Evolutionary conservation across 2,329 filamentous ascomycete genomes (phyloP).

Genomic region (Ophiostoma angusticollis): DNA sequence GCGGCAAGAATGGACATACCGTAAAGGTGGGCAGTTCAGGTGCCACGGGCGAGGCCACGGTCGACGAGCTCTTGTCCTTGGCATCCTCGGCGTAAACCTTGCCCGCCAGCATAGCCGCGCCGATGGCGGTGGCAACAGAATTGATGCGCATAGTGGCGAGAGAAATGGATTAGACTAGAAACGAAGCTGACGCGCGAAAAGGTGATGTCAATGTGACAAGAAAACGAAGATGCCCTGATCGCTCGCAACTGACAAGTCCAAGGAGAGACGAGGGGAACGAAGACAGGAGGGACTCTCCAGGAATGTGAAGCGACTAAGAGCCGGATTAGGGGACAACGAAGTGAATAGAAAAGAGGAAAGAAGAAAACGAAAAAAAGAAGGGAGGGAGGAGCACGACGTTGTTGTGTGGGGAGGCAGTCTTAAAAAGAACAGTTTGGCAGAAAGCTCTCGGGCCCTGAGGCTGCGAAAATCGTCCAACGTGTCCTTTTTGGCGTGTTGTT

Average conservation of each 20-base stretch:
- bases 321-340: slow-evolving; percentile 7
- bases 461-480: slow-evolving; percentile 13
- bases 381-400: slow-evolving; percentile 2
- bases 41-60: slow-evolving; percentile 34
- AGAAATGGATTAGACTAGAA: not conserved
- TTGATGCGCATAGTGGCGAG: slow-evolving; percentile 64
- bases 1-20: slow-evolving; percentile 34
- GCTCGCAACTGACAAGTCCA: not conserved
- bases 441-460: slow-evolving; percentile 2
- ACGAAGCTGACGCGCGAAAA: not conserved
- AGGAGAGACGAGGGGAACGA: not conserved
- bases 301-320: slow-evolving; percentile 8
- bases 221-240: not conserved
- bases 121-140: slow-evolving; percentile 61
- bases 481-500: slow-evolving; percentile 13
- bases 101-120: slow-evolving; percentile 60
- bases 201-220: not conserved
- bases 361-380: slow-evolving; percentile 5
- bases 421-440: slow-evolving; percentile 10
- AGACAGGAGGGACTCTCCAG: not conserved
- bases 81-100: slow-evolving; percentile 57
- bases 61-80: slow-evolving; percentile 32
- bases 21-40: slow-evolving; percentile 73
- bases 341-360: slow-evolving; percentile 4
- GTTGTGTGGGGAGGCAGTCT: slow-evolving; percentile 8